Evolutionary conservation across 2,329 filamentous ascomycete genomes (phyloP).

Genomic region (Aspergillus flavus): DNA sequence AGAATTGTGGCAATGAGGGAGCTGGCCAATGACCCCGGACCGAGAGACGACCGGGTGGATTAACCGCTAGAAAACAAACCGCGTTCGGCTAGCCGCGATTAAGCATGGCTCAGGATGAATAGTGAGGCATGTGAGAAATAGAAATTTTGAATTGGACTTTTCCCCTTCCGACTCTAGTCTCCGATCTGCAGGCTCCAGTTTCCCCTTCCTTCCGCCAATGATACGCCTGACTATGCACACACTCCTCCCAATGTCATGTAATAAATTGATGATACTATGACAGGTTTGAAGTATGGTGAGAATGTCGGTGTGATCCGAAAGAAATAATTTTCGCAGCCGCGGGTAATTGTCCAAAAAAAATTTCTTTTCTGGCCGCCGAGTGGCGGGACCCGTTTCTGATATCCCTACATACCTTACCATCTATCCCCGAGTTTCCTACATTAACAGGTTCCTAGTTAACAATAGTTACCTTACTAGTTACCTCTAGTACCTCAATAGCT

Average conservation of each 20-base stretch:
- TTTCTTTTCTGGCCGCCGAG: neutral
- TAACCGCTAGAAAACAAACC: slow-evolving; percentile 5
- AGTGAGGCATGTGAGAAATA: neutral
- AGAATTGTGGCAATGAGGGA: neutral
- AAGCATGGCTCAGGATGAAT: slow-evolving; percentile 2
- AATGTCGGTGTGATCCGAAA: slow-evolving; percentile 1
- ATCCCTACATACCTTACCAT: slow-evolving; percentile 1
- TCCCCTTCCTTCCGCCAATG: neutral
- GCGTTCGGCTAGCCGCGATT: slow-evolving; percentile 4
- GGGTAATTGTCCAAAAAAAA: neutral
- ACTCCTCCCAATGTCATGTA: neutral
- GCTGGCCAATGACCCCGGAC: neutral
- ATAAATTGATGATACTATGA: neutral
- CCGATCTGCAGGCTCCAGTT: neutral
- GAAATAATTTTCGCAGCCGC: neutral
- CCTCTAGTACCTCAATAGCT: neutral
- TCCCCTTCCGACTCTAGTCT: neutral
- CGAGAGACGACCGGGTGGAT: neutral
- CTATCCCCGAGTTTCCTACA: neutral
- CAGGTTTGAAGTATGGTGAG: neutral
- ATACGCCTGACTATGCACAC: neutral
- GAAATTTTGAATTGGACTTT: neutral
- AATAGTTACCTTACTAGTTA: neutral
- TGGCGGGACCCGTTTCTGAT: neutral
- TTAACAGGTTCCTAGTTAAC: neutral